A percentile compares a stretch with the other conserved stretches of the same genome.
phyloP scores from a whole-genome alignment of 1,284 basidiomycete genomes.

The Mycena sp. region DNA sequence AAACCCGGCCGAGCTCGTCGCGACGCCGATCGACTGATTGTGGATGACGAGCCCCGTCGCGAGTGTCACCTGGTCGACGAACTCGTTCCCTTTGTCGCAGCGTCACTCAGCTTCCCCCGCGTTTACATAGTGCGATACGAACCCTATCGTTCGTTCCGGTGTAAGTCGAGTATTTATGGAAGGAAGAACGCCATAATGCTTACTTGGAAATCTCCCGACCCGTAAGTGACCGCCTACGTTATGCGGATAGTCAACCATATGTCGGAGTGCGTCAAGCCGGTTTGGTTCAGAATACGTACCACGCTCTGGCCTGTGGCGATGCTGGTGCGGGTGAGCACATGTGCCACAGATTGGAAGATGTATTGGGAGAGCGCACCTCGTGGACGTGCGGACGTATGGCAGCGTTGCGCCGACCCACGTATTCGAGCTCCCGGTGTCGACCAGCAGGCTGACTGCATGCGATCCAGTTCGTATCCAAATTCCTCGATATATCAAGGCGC shows the following conservation, averaged over 20 bases:
- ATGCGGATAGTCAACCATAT: too few relatives aligned
- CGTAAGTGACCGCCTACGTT: constrained; percentile 55
- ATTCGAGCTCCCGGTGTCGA: constrained; percentile 60
- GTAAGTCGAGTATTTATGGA: too few relatives aligned
- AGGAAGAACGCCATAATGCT: constrained; percentile 9
- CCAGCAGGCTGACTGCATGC: constrained; percentile 54
- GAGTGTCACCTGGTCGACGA: constrained; percentile 56
- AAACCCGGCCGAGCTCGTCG: constrained; percentile 52
- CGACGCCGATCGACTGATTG: constrained; percentile 63
- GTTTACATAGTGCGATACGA: too few relatives aligned
- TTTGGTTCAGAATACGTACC: too few relatives aligned
- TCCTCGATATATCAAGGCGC: too few relatives aligned
- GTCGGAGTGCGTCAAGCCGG: too few relatives aligned
- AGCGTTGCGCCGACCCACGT: constrained; percentile 64
- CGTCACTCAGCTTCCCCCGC: too few relatives aligned
- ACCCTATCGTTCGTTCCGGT: too few relatives aligned
- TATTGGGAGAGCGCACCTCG: constrained; percentile 39
- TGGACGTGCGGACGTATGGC: constrained; percentile 52
- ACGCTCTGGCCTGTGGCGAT: constrained; percentile 53
- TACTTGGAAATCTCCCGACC: constrained; percentile 48
- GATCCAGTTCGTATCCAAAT: too few relatives aligned
- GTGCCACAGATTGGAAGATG: neutral
- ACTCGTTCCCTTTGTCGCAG: constrained; percentile 38
- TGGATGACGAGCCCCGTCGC: constrained; percentile 51
- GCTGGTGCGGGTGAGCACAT: neutral